Conservation (phyloP, 78 protist genomes). For the Cavenderia fasciculata region DNA sequence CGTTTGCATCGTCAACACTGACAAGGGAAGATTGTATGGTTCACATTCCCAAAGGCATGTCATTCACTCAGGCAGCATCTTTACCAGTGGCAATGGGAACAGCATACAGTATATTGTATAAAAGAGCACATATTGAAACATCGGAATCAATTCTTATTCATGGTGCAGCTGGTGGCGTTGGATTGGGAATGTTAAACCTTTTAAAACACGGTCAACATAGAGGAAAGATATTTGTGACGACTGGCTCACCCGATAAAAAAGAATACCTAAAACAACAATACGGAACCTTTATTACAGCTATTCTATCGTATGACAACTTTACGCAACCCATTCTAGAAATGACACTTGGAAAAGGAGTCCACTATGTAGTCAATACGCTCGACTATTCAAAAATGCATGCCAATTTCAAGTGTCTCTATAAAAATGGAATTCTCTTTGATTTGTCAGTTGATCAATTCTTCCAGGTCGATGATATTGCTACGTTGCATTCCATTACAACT, state of each 20-base stretch:
- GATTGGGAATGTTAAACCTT: not conserved
- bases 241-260: not conserved
- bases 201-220: not conserved
- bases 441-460: conserved; percentile 2
- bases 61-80: conserved; percentile 21
- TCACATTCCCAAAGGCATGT: not conserved
- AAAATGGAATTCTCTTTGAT: not conserved
- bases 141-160: conserved; percentile 1
- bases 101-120: not conserved
- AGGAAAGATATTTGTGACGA: not conserved
- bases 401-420: not conserved
- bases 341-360: not conserved
- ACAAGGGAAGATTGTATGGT: not conserved
- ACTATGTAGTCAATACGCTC: not conserved
- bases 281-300: not conserved
- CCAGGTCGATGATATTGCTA: not conserved
- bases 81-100: conserved; percentile 2
- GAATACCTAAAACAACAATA: not conserved
- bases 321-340: not conserved
- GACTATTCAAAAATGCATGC: not conserved
- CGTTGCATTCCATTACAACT: not conserved
- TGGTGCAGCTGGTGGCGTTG: not conserved
- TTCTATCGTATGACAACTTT: not conserved
- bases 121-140: not conserved
- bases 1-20: not conserved